Evolutionary conservation across 2,329 filamentous ascomycete genomes (phyloP).

Genomic region (Nemania sp.): DNA sequence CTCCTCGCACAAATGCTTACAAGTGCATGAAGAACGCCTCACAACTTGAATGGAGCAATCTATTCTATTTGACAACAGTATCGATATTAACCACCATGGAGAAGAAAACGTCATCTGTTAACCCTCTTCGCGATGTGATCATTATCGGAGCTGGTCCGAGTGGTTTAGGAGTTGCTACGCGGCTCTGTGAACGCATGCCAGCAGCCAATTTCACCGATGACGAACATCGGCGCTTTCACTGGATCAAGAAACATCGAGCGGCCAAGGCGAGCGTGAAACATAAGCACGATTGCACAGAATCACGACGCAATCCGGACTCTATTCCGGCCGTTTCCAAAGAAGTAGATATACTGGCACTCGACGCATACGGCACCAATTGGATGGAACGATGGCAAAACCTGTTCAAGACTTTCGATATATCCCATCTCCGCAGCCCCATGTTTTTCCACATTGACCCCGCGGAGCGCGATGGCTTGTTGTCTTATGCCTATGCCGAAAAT

Average conservation of each 20-base stretch:
- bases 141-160: conserved; percentile 77
- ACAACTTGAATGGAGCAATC: neutral
- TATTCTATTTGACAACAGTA: neutral
- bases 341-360: conserved; percentile 63
- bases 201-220: conserved; percentile 82
- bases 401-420: conserved; percentile 70
- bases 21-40: conserved; percentile 4
- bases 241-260: conserved; percentile 66
- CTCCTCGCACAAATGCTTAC: neutral
- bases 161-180: conserved; percentile 72
- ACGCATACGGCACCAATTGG: conserved; percentile 66
- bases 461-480: conserved; percentile 73
- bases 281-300: conserved; percentile 46
- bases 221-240: conserved; percentile 80
- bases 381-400: conserved; percentile 71
- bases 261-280: conserved; percentile 62
- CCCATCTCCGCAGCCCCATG: conserved; percentile 76
- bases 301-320: conserved; percentile 38
- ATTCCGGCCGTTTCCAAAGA: conserved; percentile 24
- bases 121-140: conserved; percentile 63
- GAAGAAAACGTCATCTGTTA: conserved; percentile 18
- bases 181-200: conserved; percentile 71
- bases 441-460: conserved; percentile 80
- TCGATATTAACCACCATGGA: conserved; percentile 21
- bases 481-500: conserved; percentile 64